A percentile compares a stretch with the other conserved stretches of the same genome.
These are phyloP conservation scores for Rhizophagus clarus DNA, from an alignment of 192 early-diverging fungal genomes.

Conservation along the genomic window DNA sequence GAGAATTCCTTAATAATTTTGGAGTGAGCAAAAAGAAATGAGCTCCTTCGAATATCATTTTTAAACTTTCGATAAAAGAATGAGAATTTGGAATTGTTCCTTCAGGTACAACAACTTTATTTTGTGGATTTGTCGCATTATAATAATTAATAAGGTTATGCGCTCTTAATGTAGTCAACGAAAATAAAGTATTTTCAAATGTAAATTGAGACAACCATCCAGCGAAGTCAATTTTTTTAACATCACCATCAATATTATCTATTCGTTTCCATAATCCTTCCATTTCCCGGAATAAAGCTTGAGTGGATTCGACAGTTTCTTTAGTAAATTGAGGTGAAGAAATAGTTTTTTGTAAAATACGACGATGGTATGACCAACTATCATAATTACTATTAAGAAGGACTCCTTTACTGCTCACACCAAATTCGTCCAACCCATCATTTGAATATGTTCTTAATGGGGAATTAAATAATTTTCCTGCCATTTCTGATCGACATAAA, in stretches of 20 bases:
- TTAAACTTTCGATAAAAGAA: neutral
- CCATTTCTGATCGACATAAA: neutral
- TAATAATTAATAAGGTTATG: neutral
- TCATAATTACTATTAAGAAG: neutral
- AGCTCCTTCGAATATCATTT: neutral
- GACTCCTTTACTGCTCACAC: neutral
- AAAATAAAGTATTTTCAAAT: neutral
- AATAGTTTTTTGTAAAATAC: neutral
- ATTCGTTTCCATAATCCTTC: neutral
- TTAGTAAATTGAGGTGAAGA: neutral
- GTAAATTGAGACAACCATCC: neutral
- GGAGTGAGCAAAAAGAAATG: neutral
- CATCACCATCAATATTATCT: neutral
- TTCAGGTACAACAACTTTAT: neutral
- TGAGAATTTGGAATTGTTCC: neutral
- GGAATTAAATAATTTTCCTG: neutral
- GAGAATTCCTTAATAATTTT: neutral
- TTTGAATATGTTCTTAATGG: neutral
- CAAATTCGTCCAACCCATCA: neutral
- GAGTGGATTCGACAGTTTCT: neutral
- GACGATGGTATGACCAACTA: neutral
- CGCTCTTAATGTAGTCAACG: neutral
- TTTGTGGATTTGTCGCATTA: neutral
- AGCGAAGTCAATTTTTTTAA: neutral
- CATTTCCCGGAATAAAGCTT: neutral